phyloP scores from a whole-genome alignment of 2,329 filamentous ascomycete species.

The Xylariales sp. region DNA sequence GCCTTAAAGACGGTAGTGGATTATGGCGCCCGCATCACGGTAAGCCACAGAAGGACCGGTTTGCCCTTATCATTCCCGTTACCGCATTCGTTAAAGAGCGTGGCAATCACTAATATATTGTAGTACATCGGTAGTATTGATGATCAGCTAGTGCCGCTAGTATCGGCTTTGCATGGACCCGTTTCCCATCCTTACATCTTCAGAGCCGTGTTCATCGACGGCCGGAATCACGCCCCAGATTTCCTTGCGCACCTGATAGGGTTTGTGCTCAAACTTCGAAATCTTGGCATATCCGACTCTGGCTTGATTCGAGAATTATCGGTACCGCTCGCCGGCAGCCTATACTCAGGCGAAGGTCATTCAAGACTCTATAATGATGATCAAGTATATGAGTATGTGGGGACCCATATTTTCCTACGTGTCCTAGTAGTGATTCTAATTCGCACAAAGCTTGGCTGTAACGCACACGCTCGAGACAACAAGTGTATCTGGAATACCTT shows the following conservation, averaged over 20 bases:
- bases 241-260: conserved; percentile 94
- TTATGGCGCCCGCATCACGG: conserved; percentile 82
- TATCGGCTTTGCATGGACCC: conserved; percentile 90
- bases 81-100: not conserved
- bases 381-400: conserved; percentile 79
- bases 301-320: conserved; percentile 92
- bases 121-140: conserved; percentile 91
- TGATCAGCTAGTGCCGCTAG: conserved; percentile 93
- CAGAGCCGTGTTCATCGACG: conserved; percentile 95
- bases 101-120: conserved; percentile 24
- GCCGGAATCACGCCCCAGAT: conserved; percentile 89
- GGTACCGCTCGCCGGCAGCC: conserved; percentile 85
- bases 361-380: conserved; percentile 92
- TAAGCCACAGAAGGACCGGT: conserved; percentile 32
- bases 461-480: conserved; percentile 80
- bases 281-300: conserved; percentile 92
- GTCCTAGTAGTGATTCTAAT: conserved; percentile 29
- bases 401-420: not conserved
- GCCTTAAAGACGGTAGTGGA: conserved; percentile 79
- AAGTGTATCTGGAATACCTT: conserved; percentile 58
- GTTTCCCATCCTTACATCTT: conserved; percentile 93
- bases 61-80: not conserved
- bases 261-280: conserved; percentile 92
- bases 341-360: conserved; percentile 94
- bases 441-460: conserved; percentile 68